A percentile compares a stretch with the other conserved stretches of the same genome.
phyloP scores from a whole-genome alignment of 768 basidiomycete genomes.

The Kwoniella newhampshirensis region DNA sequence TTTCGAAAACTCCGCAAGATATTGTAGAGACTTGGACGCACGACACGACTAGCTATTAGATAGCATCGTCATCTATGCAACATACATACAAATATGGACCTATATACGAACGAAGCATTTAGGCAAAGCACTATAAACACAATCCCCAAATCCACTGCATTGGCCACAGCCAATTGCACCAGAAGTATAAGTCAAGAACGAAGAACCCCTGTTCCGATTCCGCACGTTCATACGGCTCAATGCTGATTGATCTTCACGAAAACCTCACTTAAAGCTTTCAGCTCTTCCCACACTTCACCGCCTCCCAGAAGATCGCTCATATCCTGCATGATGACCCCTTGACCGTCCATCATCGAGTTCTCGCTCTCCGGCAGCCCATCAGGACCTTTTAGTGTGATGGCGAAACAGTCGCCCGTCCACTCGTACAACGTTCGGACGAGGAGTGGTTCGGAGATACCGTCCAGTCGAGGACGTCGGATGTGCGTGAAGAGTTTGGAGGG shows the following conservation, averaged over 20 bases:
- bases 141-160: too few relatives aligned
- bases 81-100: too few relatives aligned
- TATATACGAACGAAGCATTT: too few relatives aligned
- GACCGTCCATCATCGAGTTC: conserved; percentile 42
- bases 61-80: too few relatives aligned
- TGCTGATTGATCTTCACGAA: conserved; percentile 44
- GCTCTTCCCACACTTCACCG: conserved; percentile 31
- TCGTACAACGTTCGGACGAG: conserved; percentile 44
- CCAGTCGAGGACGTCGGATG: conserved; percentile 38
- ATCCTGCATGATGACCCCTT: conserved; percentile 37
- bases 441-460: conserved; percentile 39
- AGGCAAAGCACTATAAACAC: too few relatives aligned
- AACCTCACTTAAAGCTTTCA: conserved; percentile 29
- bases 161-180: too few relatives aligned
- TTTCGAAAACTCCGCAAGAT: too few relatives aligned
- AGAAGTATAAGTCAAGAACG: too few relatives aligned
- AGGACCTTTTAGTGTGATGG: conserved; percentile 43
- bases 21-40: too few relatives aligned
- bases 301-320: conserved; percentile 34
- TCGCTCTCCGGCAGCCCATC: conserved; percentile 35
- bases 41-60: too few relatives aligned
- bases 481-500: conserved; percentile 48
- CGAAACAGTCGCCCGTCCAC: conserved; percentile 47
- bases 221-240: background rate
- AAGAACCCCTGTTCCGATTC: too few relatives aligned